Percentiles rank a stretch among this genome's conserved stretches.
These are phyloP conservation scores for Venturia nashicola DNA, from an alignment of 2,329 filamentous ascomycete genomes.

Conservation along the genomic window DNA sequence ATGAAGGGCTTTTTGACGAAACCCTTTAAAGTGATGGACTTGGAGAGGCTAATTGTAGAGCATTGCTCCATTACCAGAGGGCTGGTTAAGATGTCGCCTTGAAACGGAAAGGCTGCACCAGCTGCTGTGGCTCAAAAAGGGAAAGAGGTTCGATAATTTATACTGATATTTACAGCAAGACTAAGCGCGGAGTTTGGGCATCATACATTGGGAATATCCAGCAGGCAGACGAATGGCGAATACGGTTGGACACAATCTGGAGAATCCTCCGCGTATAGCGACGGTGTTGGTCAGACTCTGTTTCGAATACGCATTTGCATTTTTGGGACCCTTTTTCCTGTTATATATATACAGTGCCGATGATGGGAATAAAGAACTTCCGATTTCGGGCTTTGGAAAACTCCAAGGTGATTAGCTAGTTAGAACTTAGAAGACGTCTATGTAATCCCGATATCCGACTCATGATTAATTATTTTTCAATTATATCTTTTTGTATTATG, in stretches of 20 bases:
- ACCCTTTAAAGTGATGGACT: slow-evolving; percentile 50
- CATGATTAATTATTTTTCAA: too few relatives aligned
- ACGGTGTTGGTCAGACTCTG: background rate
- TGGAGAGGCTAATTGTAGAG: slow-evolving; percentile 46
- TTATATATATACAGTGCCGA: too few relatives aligned
- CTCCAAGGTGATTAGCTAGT: too few relatives aligned
- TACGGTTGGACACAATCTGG: background rate
- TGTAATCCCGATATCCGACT: too few relatives aligned
- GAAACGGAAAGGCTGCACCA: background rate
- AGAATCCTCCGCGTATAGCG: background rate
- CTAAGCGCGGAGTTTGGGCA: background rate
- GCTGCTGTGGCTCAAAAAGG: background rate
- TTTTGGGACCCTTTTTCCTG: background rate
- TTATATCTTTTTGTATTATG: too few relatives aligned
- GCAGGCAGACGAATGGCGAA: background rate
- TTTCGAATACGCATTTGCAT: background rate
- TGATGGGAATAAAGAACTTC: too few relatives aligned
- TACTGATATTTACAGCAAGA: background rate
- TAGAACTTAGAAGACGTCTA: too few relatives aligned
- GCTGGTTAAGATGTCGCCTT: background rate
- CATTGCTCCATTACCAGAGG: slow-evolving; percentile 22
- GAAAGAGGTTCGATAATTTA: background rate
- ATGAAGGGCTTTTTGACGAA: slow-evolving; percentile 61
- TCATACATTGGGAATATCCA: background rate
- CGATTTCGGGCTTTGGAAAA: too few relatives aligned